Evolutionary conservation across 345 rosid species (phyloP).

Genomic region (Moringa oleifera): DNA sequence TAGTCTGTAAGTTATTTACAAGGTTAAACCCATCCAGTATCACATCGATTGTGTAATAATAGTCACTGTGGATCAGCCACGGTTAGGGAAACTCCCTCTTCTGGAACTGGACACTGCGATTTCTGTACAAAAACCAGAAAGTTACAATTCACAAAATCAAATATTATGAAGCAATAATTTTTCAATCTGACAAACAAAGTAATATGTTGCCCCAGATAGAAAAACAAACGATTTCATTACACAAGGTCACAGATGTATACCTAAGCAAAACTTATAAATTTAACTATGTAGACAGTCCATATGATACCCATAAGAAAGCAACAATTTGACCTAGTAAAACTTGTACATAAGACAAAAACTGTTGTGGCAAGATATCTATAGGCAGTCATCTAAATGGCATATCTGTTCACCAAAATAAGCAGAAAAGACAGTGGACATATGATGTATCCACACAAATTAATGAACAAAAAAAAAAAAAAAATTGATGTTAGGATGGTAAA

Average conservation of each 20-base stretch:
- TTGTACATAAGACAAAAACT: background rate
- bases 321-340: background rate
- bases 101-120: slow-evolving; percentile 40
- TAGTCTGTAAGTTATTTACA: no score
- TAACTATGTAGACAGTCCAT: background rate
- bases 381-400: background rate
- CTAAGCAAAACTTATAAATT: background rate
- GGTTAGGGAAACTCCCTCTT: slow-evolving; percentile 28
- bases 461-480: background rate
- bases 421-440: background rate
- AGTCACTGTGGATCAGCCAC: no score
- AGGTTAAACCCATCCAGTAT: no score
- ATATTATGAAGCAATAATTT: background rate
- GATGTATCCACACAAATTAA: background rate
- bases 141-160: background rate
- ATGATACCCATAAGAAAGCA: background rate
- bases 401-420: no score
- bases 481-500: no score
- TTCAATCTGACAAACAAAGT: background rate
- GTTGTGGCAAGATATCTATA: background rate
- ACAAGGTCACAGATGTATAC: background rate
- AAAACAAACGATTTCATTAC: background rate
- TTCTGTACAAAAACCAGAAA: slow-evolving; percentile 24
- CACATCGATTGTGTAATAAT: no score
- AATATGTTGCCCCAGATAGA: background rate